phyloP scores from a whole-genome alignment of 2,329 filamentous ascomycete genomes.

The Ophiostoma pallidulum region DNA sequence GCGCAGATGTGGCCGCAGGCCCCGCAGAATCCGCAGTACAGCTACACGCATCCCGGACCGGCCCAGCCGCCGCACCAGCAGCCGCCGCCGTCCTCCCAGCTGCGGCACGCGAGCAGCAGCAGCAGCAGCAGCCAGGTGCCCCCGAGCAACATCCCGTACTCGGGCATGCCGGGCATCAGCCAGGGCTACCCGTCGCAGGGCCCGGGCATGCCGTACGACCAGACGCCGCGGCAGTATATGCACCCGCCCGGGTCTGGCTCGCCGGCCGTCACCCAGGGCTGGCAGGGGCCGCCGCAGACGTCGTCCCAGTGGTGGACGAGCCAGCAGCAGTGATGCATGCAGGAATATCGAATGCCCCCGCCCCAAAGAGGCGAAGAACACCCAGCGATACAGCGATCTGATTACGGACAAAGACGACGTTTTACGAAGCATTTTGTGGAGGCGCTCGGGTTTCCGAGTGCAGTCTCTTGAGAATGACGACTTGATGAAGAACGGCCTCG shows the following conservation, averaged over 20 bases:
- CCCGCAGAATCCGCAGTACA: conserved; percentile 50
- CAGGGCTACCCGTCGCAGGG: conserved; percentile 48
- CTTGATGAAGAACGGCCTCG: conserved; percentile 8
- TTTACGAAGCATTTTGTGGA: neutral
- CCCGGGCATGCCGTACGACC: conserved; percentile 52
- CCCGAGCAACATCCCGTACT: conserved; percentile 47
- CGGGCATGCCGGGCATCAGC: conserved; percentile 51
- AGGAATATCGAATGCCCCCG: too few relatives aligned
- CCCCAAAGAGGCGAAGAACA: too few relatives aligned
- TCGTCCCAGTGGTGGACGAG: conserved; percentile 49
- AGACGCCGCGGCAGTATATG: conserved; percentile 59
- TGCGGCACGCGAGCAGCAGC: conserved; percentile 46
- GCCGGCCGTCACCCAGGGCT: conserved; percentile 42
- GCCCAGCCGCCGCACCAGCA: conserved; percentile 41
- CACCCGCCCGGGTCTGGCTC: conserved; percentile 46
- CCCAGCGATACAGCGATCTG: neutral
- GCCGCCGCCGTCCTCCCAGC: conserved; percentile 48
- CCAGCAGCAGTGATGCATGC: conserved; percentile 41
- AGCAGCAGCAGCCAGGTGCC: conserved; percentile 46
- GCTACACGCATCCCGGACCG: conserved; percentile 34
- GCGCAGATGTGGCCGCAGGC: conserved; percentile 59
- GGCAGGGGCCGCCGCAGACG: conserved; percentile 49
- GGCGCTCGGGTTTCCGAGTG: neutral
- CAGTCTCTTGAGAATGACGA: neutral
- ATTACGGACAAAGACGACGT: conserved; percentile 2